Evolutionary conservation across 352 stramenopile genomes (phyloP), one percentile per base, ranked within the genome.

Genomic region (Globisporangium nagaii): DNA sequence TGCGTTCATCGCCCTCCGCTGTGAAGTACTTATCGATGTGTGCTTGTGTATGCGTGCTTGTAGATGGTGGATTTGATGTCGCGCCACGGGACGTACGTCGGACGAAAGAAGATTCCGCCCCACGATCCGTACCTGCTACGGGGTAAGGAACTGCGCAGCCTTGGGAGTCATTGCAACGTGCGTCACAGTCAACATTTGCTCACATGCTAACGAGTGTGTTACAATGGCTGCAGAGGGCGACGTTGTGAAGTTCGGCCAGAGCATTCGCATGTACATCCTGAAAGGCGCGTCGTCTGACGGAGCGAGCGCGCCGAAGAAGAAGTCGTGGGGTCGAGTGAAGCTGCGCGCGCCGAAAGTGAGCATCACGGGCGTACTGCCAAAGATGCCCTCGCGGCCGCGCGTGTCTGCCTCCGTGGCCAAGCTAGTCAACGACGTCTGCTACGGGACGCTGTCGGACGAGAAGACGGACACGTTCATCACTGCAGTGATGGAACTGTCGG

Each of bases 11-110:
- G n/a, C n/a, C n/a, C n/a, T n/a, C n/a, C n/a, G n/a, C n/a, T n/a
- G n/a, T n/a, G n/a, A n/a, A n/a, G n/a, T n/a, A n/a, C n/a, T n/a
- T n/a, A n/a, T n/a, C n/a, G n/a, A 4, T 37, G 17, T 46, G 34
- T 25, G 19, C 15, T n/a, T 45, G 20, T 56, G 25, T 47, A 9
- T 63, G 43, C 52, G 4, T 39, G 40, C 37, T 35, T 46, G 19
- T 66, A 95, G 85, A 72, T 95, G 41, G 84, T 93, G 49, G 85
- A 95, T 44, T 61, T 95, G 13, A 95, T 95, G 85, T 95, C 85
- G 20, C 81, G 85, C 9, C 85, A 95, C 46, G 85, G 85, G 19
- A 95, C 85, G 39, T 93, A 86, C 45, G 81, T 95, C 20, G 75
- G 74, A 3, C 72, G 79, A 20, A 91, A 87, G 54, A 93, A 95